Evolutionary conservation across 129 eudicot genomes (phyloP), one percentile per base, ranked within the genome.

Genomic region (Lactuca saligna): DNA sequence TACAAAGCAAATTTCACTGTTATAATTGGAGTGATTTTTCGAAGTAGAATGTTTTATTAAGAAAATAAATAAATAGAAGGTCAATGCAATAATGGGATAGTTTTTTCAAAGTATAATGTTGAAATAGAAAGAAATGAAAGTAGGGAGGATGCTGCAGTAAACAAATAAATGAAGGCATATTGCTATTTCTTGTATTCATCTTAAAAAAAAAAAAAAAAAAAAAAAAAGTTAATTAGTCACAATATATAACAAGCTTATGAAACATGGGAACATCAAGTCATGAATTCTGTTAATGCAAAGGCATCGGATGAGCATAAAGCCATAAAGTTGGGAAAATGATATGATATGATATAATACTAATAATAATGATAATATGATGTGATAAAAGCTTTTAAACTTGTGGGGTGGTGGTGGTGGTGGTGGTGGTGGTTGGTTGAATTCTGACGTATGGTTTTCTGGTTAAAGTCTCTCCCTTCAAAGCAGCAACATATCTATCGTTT

Each of bases 401-500:
- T 4, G 38, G 12, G 3, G 12, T n/a, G 15, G 4, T 11, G 5
- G 13, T 13, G 9, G 53, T 12, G 34, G 11, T 56, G 11, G 39
- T 49, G 37, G 39, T 35, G 51, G 61, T 51, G 63, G 68, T 14
- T 8, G 64, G 68, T 80, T 78, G 92, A 70, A 89, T 78, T 48
- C 96, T 84, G 39, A 73, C 73, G 53, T 87, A 81, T 7, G 95
- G 91, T 16, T 92, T 89, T 68, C 92, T 83, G 25, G 95, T 86
- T 59, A 87, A 82, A 16, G 92, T 93, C 78, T 89, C 86, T 51
- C 98, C 97, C 75, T 73, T 85, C 56, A 93, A 76, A 54, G 98
- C 98, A 75, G 95, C 98, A 58, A 86, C 88, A 59, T 93, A 89
- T 58, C 98, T 83, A 70, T 89, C 98, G 33, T 93, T 89, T 37